Base-by-base conservation (phyloP, 768 basidiomycete genomes). In the Mycena crocata region DNA sequence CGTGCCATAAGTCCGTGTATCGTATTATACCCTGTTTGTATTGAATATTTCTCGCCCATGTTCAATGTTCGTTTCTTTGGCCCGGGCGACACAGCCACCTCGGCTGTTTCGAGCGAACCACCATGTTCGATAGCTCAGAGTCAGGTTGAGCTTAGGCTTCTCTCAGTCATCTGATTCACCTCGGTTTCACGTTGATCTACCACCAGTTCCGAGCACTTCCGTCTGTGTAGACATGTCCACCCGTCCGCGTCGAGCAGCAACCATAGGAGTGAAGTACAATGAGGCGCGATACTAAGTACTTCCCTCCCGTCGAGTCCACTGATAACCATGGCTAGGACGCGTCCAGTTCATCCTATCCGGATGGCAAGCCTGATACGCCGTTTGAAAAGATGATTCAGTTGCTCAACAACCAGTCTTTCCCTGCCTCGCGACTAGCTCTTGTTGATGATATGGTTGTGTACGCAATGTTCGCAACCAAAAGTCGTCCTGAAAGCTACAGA, bases 391-490 rank as follows among this genome's bases (percentile, higher is more conserved):
- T 63, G 46, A n/a, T 63, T 31, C 44, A 46, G 10, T 14, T 37
- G 24, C 23, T 62, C 21, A 62, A 55, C 24, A 24, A 49, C 21
- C 55, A 64, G 56, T 48, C 62, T 15, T 64, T 64, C 19, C 35
- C 46, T 5, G 57, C 55, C 37, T 8, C 37, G 30, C 49, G 24
- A 48, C 56, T 64, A 31, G 62, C 48, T 26, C 46, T 50, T 24
- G 31, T 64, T 24, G 62, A 57, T 46, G 62, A 64, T 28, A 19
- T 64, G 39, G 48, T 50, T 5, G 62, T 64, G 23, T 64, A 57
- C 34, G 62, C 62, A 23, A 64, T 56, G 62, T 64, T 64, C 39
- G 62, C 62, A 23, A 64, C 45, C 39, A 64, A 64, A 23, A 55
- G 55, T 9, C 62, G 62, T 0, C 62, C 62, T 6, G 15, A 57